Evolutionary conservation across 1,284 basidiomycete species (phyloP).

Genomic region (Caloboletus inedulis): DNA sequence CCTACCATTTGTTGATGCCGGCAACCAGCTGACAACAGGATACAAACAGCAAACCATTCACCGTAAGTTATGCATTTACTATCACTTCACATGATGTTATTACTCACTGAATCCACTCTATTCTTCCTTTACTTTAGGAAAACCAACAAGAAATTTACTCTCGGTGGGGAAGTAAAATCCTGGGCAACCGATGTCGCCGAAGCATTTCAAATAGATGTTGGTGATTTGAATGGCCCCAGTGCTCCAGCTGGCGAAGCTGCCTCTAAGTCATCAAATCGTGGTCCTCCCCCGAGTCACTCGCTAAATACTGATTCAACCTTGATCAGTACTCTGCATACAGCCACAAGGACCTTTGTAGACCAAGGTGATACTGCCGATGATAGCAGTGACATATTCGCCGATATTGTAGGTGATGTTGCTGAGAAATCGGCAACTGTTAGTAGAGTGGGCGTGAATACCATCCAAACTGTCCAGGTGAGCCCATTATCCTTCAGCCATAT

Average conservation of each 20-base stretch:
- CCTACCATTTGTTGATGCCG: background rate
- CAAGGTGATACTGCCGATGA: background rate
- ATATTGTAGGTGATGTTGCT: background rate
- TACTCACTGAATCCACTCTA: background rate
- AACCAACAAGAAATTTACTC: background rate
- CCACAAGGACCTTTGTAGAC: background rate
- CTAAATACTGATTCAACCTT: background rate
- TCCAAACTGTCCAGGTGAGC: background rate
- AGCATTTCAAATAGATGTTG: background rate
- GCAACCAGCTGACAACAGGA: background rate
- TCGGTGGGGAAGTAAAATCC: background rate
- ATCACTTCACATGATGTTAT: background rate
- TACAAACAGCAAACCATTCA: background rate
- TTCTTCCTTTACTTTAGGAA: background rate
- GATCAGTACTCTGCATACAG: background rate
- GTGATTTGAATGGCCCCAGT: background rate
- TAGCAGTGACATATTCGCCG: background rate
- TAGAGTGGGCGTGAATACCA: background rate
- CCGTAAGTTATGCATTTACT: background rate
- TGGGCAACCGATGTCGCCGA: background rate
- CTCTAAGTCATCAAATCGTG: too few species aligned
- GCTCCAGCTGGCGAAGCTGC: background rate
- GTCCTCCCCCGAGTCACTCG: too few species aligned
- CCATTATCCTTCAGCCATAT: background rate
- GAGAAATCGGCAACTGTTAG: background rate